phyloP scores from a whole-genome alignment of 2,329 filamentous ascomycete genomes.

The Trichoderma sp. region DNA sequence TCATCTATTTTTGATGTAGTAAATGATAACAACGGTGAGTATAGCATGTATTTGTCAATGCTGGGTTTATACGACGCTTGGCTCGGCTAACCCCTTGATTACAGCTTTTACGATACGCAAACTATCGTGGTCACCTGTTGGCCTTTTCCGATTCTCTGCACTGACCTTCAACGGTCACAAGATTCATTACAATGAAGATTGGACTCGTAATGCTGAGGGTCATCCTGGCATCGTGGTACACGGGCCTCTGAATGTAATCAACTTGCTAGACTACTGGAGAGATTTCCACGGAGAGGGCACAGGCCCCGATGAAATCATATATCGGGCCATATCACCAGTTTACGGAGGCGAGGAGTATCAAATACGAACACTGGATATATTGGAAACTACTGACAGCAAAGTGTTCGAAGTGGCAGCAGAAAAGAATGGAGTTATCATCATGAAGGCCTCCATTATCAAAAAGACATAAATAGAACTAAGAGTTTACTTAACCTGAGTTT shows the following conservation, averaged over 20 bases:
- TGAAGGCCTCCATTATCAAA: slow-evolving; percentile 35
- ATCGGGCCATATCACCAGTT: slow-evolving; percentile 66
- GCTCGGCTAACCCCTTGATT: not conserved
- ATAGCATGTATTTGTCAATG: not conserved
- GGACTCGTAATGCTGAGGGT: slow-evolving; percentile 62
- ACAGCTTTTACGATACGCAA: slow-evolving; percentile 28
- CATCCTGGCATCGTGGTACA: slow-evolving; percentile 74
- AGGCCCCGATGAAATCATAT: slow-evolving; percentile 48
- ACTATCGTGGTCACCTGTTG: slow-evolving; percentile 45
- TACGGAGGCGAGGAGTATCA: slow-evolving; percentile 64
- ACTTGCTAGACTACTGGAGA: slow-evolving; percentile 67
- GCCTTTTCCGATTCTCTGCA: slow-evolving; percentile 77
- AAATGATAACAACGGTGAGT: slow-evolving; percentile 21
- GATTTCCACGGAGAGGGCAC: slow-evolving; percentile 43
- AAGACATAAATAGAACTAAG: not conserved
- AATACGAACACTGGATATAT: slow-evolving; percentile 51
- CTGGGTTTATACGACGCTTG: not conserved
- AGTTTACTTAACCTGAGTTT: not conserved
- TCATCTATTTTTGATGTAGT: slow-evolving; percentile 27
- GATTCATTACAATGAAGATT: slow-evolving; percentile 74
- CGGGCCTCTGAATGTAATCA: slow-evolving; percentile 72
- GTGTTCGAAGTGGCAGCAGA: slow-evolving; percentile 49
- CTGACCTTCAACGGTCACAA: slow-evolving; percentile 83
- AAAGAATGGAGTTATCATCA: slow-evolving; percentile 36
- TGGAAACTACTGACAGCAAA: slow-evolving; percentile 33